Evolutionary conservation across 192 early-diverging fungal species (phyloP), one percentile per base, ranked within the genome.

Genomic region (Oehlia diaphana): DNA sequence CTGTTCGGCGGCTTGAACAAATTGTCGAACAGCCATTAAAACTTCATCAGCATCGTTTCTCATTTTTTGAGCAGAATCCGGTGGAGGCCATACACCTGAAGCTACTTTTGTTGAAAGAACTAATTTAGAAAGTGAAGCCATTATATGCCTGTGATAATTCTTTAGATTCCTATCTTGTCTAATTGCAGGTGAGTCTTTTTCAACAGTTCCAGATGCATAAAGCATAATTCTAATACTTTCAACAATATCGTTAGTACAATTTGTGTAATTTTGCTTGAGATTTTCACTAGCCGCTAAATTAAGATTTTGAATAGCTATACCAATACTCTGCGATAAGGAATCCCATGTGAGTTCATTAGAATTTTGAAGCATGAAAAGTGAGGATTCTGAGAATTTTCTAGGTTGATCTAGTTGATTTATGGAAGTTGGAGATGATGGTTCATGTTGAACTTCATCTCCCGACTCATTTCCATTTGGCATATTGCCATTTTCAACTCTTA

Each of bases 71-170:
- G 91, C 87, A 6, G 95, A 90, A 78, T 96, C 94, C 6, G 94
- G 93, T 5, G 95, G 93, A 42, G 96, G 96, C 95, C 96, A 97
- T 63, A 97, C 89, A n/a, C 92, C 92, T 16, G 93, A 85, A 0
- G 93, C 95, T 58, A 92, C 88, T 79, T 94, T 96, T 58, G 95
- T 92, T 12, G 94, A 91, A 19, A 98, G 84, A 19, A 93, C 88
- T 74, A 99, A 86, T 67, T 96, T 96, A 13, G 95, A 95, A 16
- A 98, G 81, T 6, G 92, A 86, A 23, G 91, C 91, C 83, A 95
- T 92, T 50, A 99, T 92, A 33, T 90, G 88, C 23, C 90, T 87
- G 83, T 98, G 94, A 69, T 90, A 82, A 47, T 88, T 80, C 81
- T 89, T 92, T 58, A 98, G 84, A 67, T 85, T 81, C 14, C 82